These are phyloP conservation scores for Staphylotrichum longicolle DNA, from an alignment of 495 filamentous ascomycete genomes.

Conservation along the genomic window DNA sequence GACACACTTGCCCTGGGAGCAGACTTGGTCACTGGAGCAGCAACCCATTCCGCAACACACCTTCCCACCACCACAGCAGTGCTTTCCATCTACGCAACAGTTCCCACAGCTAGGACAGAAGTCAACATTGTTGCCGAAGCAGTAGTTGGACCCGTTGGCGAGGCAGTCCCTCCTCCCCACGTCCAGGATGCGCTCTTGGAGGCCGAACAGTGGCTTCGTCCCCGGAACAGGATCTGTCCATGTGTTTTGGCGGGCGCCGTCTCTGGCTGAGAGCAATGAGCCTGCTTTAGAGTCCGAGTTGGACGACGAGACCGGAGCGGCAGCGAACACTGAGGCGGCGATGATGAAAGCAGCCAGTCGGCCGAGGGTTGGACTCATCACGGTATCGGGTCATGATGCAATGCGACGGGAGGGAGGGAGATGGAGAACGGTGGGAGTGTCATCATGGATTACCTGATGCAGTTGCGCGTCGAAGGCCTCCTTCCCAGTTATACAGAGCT, in stretches of 20 bases:
- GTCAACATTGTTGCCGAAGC: conserved; percentile 32
- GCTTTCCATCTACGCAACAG: conserved; percentile 30
- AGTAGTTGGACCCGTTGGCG: conserved; percentile 37
- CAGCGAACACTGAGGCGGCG: not conserved
- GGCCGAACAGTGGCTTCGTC: conserved; percentile 21
- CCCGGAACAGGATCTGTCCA: conserved; percentile 26
- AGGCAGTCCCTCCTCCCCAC: conserved; percentile 31
- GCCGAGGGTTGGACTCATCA: conserved; percentile 16
- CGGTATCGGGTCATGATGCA: conserved; percentile 22
- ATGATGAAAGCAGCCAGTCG: conserved; percentile 16
- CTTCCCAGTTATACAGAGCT: conserved; percentile 9
- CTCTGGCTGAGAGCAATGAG: not conserved
- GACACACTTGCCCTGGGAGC: conserved; percentile 31
- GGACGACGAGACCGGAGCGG: conserved; percentile 2
- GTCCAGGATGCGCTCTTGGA: conserved; percentile 19
- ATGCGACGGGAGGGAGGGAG: not conserved
- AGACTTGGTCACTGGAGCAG: conserved; percentile 31
- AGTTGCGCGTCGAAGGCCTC: conserved; percentile 9
- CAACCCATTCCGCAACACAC: conserved; percentile 34
- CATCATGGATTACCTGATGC: not conserved
- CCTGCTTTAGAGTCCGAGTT: not conserved
- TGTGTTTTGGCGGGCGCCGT: not conserved
- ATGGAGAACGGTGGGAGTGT: not conserved
- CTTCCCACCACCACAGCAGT: conserved; percentile 27
- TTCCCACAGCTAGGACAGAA: conserved; percentile 32